Base-by-base conservation (phyloP, 2,329 filamentous ascomycete species). In the Xylaria arbuscula region DNA sequence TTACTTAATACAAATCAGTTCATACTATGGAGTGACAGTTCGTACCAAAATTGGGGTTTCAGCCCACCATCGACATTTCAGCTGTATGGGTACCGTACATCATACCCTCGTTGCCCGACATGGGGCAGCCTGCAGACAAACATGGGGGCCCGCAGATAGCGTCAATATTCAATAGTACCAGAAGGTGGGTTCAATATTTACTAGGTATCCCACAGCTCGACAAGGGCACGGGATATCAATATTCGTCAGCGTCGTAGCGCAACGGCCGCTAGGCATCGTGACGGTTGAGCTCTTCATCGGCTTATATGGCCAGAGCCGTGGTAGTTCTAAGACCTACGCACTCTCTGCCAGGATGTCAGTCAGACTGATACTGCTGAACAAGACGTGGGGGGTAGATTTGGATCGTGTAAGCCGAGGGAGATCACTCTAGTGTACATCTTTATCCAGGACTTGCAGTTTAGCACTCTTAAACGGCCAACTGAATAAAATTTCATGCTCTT, bases 211-310 rank as follows among this genome's bases (percentile, higher is more conserved):
- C 50, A 22, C 36, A 60, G 65, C 48, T 60, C 34, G 60, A 50
- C 65, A 67, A 64, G 60, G 65, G 48, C 50, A 60, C n/a, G 32
- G 28, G 28, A 5, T 28, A 32, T 48, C 32, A 64, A 64, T 60
- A 60, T 55, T 38, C 28, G 38, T 51, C 34, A 60, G 40, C 53
- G 38, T 55, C 19, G 38, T 57, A 63, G 5, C 45, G 32, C 57
- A 45, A 66, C 40, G 57, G 51, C 19, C 10, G 51, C 11, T 15
- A n/a, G 24, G 59, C 42, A 58, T 63, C 47, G 47, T 58, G 19
- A 54, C 38, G 28, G 28, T 22, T 38, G 47, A 66, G 42, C 24
- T 57, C 22, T 38, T 32, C 42, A 10, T 34, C n/a, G 15, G 11
- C 32, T 5, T 66, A 61, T 53, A 64, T 59, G 53, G 19, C 60